Percentiles rank a stretch among this genome's conserved stretches.
phyloP scores from a whole-genome alignment of 441 rosid species.

The Capsella rubella region DNA sequence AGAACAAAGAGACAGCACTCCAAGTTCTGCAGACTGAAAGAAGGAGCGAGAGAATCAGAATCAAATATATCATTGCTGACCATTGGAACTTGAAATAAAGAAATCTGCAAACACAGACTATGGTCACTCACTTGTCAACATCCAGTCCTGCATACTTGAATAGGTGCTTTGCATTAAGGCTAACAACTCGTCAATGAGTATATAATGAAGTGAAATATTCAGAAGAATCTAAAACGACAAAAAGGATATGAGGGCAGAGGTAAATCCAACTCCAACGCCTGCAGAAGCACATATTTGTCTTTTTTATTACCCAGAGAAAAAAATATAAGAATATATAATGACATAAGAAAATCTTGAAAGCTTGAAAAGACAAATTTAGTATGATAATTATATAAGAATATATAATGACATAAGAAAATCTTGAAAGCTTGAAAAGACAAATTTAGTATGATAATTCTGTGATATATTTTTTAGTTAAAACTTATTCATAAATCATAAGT shows the following conservation, averaged over 20 bases:
- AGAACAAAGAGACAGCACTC: conserved; percentile 99
- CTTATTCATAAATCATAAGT: conserved; percentile 21
- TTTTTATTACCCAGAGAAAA: conserved; percentile 39
- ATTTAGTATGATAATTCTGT: conserved; percentile 2
- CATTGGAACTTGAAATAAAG: conserved; percentile 19
- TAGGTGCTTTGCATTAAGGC: conserved; percentile 90
- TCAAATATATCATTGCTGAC: conserved; percentile 33
- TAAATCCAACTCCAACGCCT: conserved; percentile 99
- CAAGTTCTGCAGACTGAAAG: conserved; percentile 92
- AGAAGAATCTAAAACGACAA: conserved; percentile 29
- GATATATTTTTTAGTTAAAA: conserved; percentile 9
- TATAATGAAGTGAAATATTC: background rate
- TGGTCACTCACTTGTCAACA: conserved; percentile 87
- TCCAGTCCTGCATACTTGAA: conserved; percentile 99
- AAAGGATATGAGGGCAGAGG: conserved; percentile 97
- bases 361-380: conserved; percentile 15
- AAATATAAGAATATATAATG: conserved; percentile 7
- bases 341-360: conserved; percentile 14
- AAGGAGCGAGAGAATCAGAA: conserved; percentile 19
- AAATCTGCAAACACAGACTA: conserved; percentile 28
- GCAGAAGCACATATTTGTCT: conserved; percentile 46
- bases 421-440: conserved; percentile 24
- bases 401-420: conserved; percentile 6
- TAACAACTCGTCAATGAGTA: conserved; percentile 48
- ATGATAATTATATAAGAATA: conserved; percentile 4